Percentiles rank a stretch among this genome's conserved stretches.
Conservation (phyloP, 208 protist species). For the Leishmania braziliensis region DNA sequence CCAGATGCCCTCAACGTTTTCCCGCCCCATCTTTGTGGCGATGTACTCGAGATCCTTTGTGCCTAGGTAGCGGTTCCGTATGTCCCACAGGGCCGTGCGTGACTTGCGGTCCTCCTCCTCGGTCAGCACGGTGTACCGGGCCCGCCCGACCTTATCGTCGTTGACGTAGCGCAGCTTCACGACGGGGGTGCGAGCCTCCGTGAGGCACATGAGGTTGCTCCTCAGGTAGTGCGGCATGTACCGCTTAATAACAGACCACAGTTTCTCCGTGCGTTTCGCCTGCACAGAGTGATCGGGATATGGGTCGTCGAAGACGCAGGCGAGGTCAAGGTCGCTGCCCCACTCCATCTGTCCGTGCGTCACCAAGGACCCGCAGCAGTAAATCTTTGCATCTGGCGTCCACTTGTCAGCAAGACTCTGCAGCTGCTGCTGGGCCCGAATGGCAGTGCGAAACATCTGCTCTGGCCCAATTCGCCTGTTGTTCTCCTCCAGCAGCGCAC, state of each 20-base stretch:
- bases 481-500: slow-evolving; percentile 73
- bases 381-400: slow-evolving; percentile 91
- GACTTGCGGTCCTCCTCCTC: slow-evolving; percentile 86
- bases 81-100: slow-evolving; percentile 82
- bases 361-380: slow-evolving; percentile 86
- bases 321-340: slow-evolving; percentile 91
- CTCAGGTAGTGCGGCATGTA: slow-evolving; percentile 88
- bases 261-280: slow-evolving; percentile 83
- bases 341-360: slow-evolving; percentile 91
- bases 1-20: slow-evolving; percentile 86
- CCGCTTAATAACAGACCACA: slow-evolving; percentile 88
- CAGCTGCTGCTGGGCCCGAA: slow-evolving; percentile 79
- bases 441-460: slow-evolving; percentile 87
- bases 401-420: slow-evolving; percentile 87
- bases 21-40: slow-evolving; percentile 73
- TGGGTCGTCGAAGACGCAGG: slow-evolving; percentile 89
- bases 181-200: slow-evolving; percentile 85
- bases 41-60: slow-evolving; percentile 86
- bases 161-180: slow-evolving; percentile 84
- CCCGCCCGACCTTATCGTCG: slow-evolving; percentile 78
- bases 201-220: slow-evolving; percentile 67
- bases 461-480: slow-evolving; percentile 81
- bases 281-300: slow-evolving; percentile 82
- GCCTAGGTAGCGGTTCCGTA: slow-evolving; percentile 70
- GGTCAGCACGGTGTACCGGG: slow-evolving; percentile 78